Evolutionary conservation across 352 stramenopile genomes (phyloP).

Genomic region (Globisporangium barbulae): DNA sequence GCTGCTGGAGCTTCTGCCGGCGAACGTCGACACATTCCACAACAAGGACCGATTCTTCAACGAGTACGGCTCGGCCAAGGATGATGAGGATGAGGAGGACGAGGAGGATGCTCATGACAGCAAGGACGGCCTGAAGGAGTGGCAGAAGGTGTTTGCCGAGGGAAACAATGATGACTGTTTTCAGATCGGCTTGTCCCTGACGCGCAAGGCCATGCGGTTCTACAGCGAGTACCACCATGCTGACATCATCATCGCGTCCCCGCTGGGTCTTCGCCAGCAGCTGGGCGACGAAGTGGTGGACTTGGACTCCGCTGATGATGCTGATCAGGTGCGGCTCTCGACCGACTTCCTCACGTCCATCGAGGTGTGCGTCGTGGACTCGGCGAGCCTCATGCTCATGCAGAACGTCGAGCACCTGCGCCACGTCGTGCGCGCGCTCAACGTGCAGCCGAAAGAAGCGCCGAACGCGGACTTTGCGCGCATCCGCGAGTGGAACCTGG

Average conservation of each 20-base stretch:
- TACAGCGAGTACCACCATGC: constrained; percentile 79
- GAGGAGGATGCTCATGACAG: constrained; percentile 22
- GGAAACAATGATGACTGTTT: constrained; percentile 85
- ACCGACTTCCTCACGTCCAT: constrained; percentile 72
- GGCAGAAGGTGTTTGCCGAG: constrained; percentile 65
- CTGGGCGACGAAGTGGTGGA: constrained; percentile 63
- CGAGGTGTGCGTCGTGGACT: constrained; percentile 81
- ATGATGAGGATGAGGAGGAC: constrained; percentile 17
- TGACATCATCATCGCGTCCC: constrained; percentile 74
- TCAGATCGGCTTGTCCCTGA: constrained; percentile 69
- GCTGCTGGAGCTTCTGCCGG: constrained; percentile 56
- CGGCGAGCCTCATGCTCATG: constrained; percentile 72
- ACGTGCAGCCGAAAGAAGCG: constrained; percentile 64
- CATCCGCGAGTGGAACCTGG: constrained; percentile 71
- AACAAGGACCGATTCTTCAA: constrained; percentile 74
- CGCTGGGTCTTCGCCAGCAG: constrained; percentile 63
- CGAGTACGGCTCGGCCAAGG: constrained; percentile 44
- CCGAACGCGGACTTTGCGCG: constrained; percentile 72
- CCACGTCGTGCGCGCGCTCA: constrained; percentile 52
- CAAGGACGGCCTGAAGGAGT: constrained; percentile 49
- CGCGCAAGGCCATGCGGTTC: constrained; percentile 61
- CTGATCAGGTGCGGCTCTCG: constrained; percentile 42
- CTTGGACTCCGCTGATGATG: constrained; percentile 27
- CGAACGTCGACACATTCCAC: constrained; percentile 54
- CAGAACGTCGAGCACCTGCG: constrained; percentile 81